A percentile compares a stretch with the other conserved stretches of the same genome.
phyloP scores from a whole-genome alignment of 1,284 basidiomycete genomes.

The Microbotryum violaceum region DNA sequence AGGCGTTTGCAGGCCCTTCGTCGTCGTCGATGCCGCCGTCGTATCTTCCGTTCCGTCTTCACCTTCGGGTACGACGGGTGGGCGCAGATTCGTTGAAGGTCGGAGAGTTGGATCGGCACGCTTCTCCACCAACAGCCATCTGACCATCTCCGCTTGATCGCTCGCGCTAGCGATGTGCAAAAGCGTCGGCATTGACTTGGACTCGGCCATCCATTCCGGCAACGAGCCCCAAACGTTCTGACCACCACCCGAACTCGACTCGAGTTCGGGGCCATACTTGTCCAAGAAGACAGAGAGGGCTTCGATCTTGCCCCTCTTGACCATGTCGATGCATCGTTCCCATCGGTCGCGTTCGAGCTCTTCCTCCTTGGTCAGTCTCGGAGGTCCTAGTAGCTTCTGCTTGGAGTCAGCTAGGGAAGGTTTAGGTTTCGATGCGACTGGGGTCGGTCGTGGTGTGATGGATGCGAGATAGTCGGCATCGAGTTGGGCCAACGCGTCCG shows the following conservation, averaged over 20 bases:
- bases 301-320: slow-evolving; percentile 72
- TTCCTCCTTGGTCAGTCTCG: slow-evolving; percentile 67
- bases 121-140: slow-evolving; percentile 73
- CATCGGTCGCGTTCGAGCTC: slow-evolving; percentile 67
- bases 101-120: slow-evolving; percentile 72
- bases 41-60: not conserved
- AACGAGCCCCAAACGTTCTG: slow-evolving; percentile 46
- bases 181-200: slow-evolving; percentile 51
- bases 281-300: slow-evolving; percentile 72
- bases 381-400: slow-evolving; percentile 45
- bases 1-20: slow-evolving; percentile 48
- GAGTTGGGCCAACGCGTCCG: slow-evolving; percentile 71
- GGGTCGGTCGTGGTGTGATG: slow-evolving; percentile 14
- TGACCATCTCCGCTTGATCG: slow-evolving; percentile 67
- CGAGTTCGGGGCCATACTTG: slow-evolving; percentile 56
- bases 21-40: not conserved
- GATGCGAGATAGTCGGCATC: slow-evolving; percentile 74
- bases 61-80: not conserved
- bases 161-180: slow-evolving; percentile 68
- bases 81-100: slow-evolving; percentile 37
- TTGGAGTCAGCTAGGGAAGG: slow-evolving; percentile 36
- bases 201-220: slow-evolving; percentile 59
- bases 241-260: slow-evolving; percentile 8
- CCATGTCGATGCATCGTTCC: slow-evolving; percentile 76
- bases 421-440: slow-evolving; percentile 35